Conservation (phyloP, 192 early-diverging fungal genomes). For the Podila epigama region DNA sequence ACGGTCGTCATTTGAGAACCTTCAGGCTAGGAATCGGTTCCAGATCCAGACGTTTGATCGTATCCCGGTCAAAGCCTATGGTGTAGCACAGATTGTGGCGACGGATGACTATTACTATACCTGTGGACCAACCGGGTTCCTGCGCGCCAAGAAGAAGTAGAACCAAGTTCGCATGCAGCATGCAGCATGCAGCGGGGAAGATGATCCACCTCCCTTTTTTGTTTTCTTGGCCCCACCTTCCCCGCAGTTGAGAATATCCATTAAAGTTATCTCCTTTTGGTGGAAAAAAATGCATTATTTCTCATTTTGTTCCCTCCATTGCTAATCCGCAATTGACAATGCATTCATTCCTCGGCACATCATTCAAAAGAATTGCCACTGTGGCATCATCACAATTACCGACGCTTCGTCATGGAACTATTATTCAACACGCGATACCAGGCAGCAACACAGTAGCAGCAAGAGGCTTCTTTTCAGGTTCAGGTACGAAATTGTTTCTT, state of each 20-base stretch:
- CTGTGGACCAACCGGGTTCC: constrained; percentile 69
- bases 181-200: too few relatives aligned
- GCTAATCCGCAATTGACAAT: not conserved
- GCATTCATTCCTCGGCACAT: not conserved
- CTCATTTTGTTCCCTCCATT: not conserved
- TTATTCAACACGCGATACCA: too few relatives aligned
- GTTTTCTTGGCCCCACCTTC: too few relatives aligned
- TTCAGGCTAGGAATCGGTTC: constrained; percentile 59
- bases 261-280: not conserved
- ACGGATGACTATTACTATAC: constrained; percentile 60
- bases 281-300: not conserved
- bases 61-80: constrained; percentile 64
- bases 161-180: too few relatives aligned
- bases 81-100: constrained; percentile 68
- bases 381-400: not conserved
- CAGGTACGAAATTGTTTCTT: too few relatives aligned
- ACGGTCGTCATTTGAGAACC: constrained; percentile 48
- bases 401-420: too few relatives aligned
- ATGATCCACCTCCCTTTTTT: too few relatives aligned
- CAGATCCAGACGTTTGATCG: constrained; percentile 55
- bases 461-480: too few relatives aligned
- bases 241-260: too few relatives aligned
- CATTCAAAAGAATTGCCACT: not conserved
- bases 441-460: too few relatives aligned
- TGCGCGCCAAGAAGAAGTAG: constrained; percentile 26